phyloP scores from a whole-genome alignment of 495 filamentous ascomycete species.

The Penicillium herquei region DNA sequence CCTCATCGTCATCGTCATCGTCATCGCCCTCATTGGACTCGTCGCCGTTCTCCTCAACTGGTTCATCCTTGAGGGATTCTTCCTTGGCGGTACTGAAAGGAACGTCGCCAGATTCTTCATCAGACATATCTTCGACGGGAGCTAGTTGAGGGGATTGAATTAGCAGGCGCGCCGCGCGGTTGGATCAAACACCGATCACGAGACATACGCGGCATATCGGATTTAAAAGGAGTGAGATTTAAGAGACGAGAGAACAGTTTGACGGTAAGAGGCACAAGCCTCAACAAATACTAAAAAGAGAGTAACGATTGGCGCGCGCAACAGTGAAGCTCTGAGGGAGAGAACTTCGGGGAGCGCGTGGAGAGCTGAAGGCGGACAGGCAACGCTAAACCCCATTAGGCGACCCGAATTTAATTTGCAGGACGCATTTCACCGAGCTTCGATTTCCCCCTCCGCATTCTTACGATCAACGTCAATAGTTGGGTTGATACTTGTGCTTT shows the following conservation, averaged over 20 bases:
- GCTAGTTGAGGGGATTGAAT: conserved; percentile 34
- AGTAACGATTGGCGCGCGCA: neutral
- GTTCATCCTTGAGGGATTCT: conserved; percentile 7
- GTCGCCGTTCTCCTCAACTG: neutral
- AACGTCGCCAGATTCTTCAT: conserved; percentile 48
- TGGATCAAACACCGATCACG: conserved; percentile 13
- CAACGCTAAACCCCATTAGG: conserved; percentile 37
- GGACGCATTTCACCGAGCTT: conserved; percentile 13
- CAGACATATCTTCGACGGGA: conserved; percentile 41
- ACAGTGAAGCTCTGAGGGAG: neutral
- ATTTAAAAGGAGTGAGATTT: conserved; percentile 16
- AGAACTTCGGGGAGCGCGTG: conserved; percentile 7
- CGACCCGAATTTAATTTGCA: conserved; percentile 36
- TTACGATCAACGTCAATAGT: conserved; percentile 13
- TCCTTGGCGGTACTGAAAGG: conserved; percentile 33
- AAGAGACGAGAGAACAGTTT: conserved; percentile 37
- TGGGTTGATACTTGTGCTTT: conserved; percentile 12
- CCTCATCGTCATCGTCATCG: conserved; percentile 41
- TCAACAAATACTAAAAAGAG: conserved; percentile 2
- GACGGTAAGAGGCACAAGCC: conserved; percentile 18
- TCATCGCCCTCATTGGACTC: conserved; percentile 14
- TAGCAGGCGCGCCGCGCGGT: conserved; percentile 10
- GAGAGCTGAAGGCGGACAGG: conserved; percentile 28
- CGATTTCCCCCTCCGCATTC: conserved; percentile 21
- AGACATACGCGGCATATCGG: conserved; percentile 42